These are phyloP conservation scores for Capsicum pubescens DNA, from an alignment of 257 asterid genomes.

Conservation along the genomic window DNA sequence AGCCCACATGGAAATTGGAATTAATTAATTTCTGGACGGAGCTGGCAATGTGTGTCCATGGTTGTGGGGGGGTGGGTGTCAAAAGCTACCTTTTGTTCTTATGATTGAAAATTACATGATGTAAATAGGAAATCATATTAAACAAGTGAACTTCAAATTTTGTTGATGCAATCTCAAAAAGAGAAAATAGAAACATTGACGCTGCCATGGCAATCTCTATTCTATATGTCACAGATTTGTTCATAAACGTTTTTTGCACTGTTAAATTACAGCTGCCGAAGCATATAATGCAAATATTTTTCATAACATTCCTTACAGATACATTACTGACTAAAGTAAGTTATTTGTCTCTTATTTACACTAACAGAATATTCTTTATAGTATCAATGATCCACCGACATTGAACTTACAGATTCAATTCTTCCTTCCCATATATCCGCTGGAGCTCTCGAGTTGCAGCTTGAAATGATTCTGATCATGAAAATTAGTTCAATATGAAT, in stretches of 20 bases:
- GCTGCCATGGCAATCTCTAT: background rate
- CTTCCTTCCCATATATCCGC: slow-evolving; percentile 91
- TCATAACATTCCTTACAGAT: background rate
- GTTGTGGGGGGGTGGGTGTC: background rate
- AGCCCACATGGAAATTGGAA: background rate
- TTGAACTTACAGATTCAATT: slow-evolving; percentile 57
- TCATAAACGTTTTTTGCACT: background rate
- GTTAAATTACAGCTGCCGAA: background rate
- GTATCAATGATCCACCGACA: slow-evolving; percentile 28
- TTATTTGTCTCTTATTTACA: slow-evolving; percentile 36
- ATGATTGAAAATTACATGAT: background rate
- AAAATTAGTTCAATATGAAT: background rate
- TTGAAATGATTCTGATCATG: slow-evolving; percentile 76
- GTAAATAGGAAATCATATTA: background rate
- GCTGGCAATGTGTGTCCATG: background rate
- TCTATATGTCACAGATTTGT: background rate
- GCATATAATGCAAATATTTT: background rate
- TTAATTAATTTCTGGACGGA: background rate
- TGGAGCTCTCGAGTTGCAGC: slow-evolving; percentile 96
- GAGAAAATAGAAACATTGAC: background rate
- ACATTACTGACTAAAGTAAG: slow-evolving; percentile 35
- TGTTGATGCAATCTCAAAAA: background rate
- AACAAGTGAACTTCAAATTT: background rate
- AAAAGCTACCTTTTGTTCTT: background rate
- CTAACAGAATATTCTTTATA: slow-evolving; percentile 31